Conservation (phyloP, 148 eudicot genomes). For the Camellia lanceoleosa region DNA sequence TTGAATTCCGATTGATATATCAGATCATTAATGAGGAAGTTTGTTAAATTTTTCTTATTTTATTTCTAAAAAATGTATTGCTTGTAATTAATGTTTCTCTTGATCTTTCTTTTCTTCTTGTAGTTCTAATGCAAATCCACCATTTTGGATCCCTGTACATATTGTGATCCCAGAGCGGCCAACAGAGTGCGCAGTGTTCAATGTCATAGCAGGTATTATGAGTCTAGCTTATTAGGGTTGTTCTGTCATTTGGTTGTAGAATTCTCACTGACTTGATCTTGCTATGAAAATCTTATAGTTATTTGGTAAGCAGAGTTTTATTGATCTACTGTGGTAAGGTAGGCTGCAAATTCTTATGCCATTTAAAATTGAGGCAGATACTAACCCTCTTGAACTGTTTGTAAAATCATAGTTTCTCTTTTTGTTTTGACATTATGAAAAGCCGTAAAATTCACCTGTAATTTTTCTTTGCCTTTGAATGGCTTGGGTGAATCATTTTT, state of each 20-base stretch:
- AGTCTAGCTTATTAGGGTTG: not conserved
- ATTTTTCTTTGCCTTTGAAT: not conserved
- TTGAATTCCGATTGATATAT: too few relatives aligned
- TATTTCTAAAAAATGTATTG: too few relatives aligned
- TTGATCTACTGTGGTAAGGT: not conserved
- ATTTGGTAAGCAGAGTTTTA: not conserved
- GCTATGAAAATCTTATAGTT: not conserved
- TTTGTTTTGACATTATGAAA: not conserved
- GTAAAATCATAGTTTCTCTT: not conserved
- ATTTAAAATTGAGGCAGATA: conserved; percentile 1
- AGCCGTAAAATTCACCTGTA: not conserved
- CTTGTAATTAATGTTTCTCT: not conserved
- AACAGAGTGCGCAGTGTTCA: conserved; percentile 87
- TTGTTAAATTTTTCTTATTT: not conserved
- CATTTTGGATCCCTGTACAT: conserved; percentile 99
- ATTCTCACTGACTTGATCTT: not conserved
- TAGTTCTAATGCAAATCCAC: conserved; percentile 90
- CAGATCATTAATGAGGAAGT: not conserved
- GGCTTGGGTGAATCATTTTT: not conserved
- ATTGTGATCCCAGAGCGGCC: conserved; percentile 97
- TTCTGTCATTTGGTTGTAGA: conserved; percentile 9
- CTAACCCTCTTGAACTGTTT: not conserved
- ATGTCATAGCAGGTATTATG: conserved; percentile 90
- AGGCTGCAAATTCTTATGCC: not conserved
- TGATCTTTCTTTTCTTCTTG: conserved; percentile 31